These are phyloP conservation scores for Ajuga reptans DNA, from an alignment of 305 asterid species.

Conservation along the genomic window DNA sequence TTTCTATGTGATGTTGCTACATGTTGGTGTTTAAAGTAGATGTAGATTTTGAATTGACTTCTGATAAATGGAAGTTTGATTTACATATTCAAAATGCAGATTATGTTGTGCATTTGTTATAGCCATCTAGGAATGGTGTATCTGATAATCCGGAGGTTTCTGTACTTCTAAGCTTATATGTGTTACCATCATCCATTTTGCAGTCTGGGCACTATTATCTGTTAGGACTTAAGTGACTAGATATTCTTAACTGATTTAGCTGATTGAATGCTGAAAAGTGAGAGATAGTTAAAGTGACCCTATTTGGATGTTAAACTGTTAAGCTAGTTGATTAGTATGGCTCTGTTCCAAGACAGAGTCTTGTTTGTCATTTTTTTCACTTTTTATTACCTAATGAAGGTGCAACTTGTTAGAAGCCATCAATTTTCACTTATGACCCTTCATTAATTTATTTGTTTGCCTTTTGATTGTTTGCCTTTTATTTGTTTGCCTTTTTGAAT, in stretches of 20 bases:
- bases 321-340: neutral
- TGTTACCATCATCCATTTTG: neutral
- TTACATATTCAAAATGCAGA: neutral
- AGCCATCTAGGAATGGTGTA: neutral
- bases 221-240: neutral
- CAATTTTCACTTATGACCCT: no score
- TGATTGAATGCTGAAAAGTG: neutral
- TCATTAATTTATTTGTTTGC: no score
- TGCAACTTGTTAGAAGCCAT: no score
- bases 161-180: neutral
- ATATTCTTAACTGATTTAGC: neutral
- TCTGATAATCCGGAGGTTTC: neutral
- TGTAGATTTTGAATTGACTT: neutral
- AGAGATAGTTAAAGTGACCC: neutral
- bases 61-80: neutral
- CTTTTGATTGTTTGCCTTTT: no score
- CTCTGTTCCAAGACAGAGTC: neutral
- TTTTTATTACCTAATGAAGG: no score
- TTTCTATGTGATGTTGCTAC: neutral
- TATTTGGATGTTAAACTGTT: neutral
- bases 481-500: no score
- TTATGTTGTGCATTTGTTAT: neutral
- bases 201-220: neutral
- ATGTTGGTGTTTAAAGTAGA: neutral
- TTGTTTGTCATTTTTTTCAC: no score